Conservation (phyloP, 2,329 filamentous ascomycete species). For the Ceratocystis diversiconidia region DNA sequence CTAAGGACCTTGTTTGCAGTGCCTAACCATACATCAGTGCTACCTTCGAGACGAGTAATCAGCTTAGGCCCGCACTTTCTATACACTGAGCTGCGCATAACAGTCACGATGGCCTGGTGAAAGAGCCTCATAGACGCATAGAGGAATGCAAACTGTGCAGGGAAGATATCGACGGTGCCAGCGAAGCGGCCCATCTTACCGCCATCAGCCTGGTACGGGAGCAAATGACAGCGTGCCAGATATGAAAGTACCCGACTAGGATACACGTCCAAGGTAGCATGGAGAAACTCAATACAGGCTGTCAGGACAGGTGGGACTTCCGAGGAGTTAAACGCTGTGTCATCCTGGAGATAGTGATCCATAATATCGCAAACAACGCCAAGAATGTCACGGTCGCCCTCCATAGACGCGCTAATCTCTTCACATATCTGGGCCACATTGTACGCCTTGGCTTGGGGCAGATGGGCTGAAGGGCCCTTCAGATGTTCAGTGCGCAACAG, state of each 20-base stretch:
- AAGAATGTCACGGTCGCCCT: slow-evolving; percentile 58
- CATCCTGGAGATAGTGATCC: slow-evolving; percentile 52
- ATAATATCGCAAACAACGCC: slow-evolving; percentile 73
- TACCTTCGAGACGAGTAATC: slow-evolving; percentile 31
- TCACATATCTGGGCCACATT: slow-evolving; percentile 37
- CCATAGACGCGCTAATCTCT: slow-evolving; percentile 39
- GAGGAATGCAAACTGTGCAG: slow-evolving; percentile 64
- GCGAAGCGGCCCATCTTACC: slow-evolving; percentile 67
- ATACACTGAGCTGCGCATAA: slow-evolving; percentile 53
- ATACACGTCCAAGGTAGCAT: slow-evolving; percentile 55
- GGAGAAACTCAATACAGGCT: slow-evolving; percentile 67
- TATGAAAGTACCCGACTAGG: slow-evolving; percentile 85
- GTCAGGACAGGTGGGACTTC: slow-evolving; percentile 50
- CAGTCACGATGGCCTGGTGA: slow-evolving; percentile 59
- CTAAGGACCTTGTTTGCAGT: slow-evolving; percentile 66
- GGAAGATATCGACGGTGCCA: slow-evolving; percentile 66
- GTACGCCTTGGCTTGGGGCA: slow-evolving; percentile 20
- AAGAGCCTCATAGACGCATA: slow-evolving; percentile 61
- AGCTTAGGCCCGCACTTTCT: slow-evolving; percentile 44
- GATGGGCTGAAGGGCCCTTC: slow-evolving; percentile 24
- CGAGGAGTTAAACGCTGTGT: slow-evolving; percentile 42
- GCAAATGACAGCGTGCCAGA: slow-evolving; percentile 63
- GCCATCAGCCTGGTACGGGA: slow-evolving; percentile 61
- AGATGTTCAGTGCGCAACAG: slow-evolving; percentile 43
- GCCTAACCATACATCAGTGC: slow-evolving; percentile 47